Evolutionary conservation across 108 stramenopile species (phyloP), one percentile per base, ranked within the genome.

Genomic region (Skeletonema menzelii): DNA sequence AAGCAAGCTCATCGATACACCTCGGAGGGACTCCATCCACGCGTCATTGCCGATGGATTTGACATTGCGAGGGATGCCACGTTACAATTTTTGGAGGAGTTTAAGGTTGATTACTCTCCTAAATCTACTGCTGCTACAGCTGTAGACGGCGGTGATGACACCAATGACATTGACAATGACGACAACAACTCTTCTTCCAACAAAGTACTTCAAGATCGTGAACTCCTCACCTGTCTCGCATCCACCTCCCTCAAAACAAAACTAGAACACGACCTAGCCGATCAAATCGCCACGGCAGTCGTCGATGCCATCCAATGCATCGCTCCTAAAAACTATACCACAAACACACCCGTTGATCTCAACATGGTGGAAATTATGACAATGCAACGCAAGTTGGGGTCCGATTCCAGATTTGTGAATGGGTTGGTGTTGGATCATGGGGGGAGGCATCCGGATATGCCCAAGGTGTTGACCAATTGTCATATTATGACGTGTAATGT

Each of bases 341-440:
- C 71, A 5, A 63, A 70, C 4, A 46, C 75, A 47, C 93, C 96
- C 42, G 72, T 98, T 24, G 99, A 99, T 76, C 79, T 99, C 63
- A 94, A 98, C 86, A 97, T 97, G 89, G 89, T 99, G 34, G 99
- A 99, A 91, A 85, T 99, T 55, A 95, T 99, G 87, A 87, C 95
- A 57, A 98, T 99, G 97, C 84, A 95, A 61, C 96, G 89, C 37
- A 86, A 91, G 58, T 46, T 83, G 27, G 92, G 81, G 24, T 77
- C 81, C 13, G 96, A 97, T 75, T 89, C 90, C 14, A 63, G 84
- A 32, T 97, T 99, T 75, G 91, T 97, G 73, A 94, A 93, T 70
- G 99, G 99, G 3, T 73, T 99, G n/a, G 99, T 99, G 38, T 73
- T 99, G 73, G 99, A 99, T 85, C 99, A 99, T 82, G 99, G 98